Percentiles rank a stretch among this genome's conserved stretches.
phyloP scores from a whole-genome alignment of 23 red algal species.

The Porphyridium purpureum region DNA sequence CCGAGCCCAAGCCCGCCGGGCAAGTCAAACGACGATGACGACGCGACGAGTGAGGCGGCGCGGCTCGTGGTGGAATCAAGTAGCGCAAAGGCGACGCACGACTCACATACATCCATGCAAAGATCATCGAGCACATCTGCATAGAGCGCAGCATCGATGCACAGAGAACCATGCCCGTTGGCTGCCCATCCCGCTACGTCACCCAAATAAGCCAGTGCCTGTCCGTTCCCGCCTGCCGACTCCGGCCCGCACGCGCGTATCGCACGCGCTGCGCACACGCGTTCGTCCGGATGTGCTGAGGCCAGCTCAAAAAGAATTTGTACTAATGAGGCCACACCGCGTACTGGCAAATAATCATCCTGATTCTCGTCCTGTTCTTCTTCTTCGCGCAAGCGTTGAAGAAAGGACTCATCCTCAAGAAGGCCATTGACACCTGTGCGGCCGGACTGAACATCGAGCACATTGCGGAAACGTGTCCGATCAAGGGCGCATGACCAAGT shows the following conservation, averaged over 20 bases:
- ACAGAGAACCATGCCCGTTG: constrained; percentile 19
- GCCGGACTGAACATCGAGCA: constrained; percentile 36
- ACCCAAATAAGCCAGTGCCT: constrained; percentile 24
- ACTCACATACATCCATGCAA: constrained; percentile 34
- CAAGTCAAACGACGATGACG: background rate
- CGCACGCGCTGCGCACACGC: constrained; percentile 7
- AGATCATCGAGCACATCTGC: constrained; percentile 61
- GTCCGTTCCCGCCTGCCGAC: constrained; percentile 7
- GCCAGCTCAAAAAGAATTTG: constrained; percentile 33
- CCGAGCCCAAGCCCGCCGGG: background rate
- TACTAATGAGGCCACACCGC: constrained; percentile 28
- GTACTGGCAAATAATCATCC: constrained; percentile 12
- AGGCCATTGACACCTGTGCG: constrained; percentile 34
- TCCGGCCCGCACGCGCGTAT: background rate
- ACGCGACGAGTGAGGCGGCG: constrained; percentile 31
- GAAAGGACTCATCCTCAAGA: constrained; percentile 35
- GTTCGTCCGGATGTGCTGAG: constrained; percentile 33
- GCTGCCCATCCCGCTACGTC: constrained; percentile 33
- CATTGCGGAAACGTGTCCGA: constrained; percentile 45
- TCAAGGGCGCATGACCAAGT: constrained; percentile 55
- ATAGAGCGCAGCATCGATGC: constrained; percentile 39
- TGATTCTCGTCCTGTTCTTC: constrained; percentile 9
- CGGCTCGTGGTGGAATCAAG: constrained; percentile 25
- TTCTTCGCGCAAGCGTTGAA: constrained; percentile 16
- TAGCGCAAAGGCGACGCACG: constrained; percentile 9